phyloP scores from a whole-genome alignment of 768 basidiomycete species.

The Termitomyces sp. region DNA sequence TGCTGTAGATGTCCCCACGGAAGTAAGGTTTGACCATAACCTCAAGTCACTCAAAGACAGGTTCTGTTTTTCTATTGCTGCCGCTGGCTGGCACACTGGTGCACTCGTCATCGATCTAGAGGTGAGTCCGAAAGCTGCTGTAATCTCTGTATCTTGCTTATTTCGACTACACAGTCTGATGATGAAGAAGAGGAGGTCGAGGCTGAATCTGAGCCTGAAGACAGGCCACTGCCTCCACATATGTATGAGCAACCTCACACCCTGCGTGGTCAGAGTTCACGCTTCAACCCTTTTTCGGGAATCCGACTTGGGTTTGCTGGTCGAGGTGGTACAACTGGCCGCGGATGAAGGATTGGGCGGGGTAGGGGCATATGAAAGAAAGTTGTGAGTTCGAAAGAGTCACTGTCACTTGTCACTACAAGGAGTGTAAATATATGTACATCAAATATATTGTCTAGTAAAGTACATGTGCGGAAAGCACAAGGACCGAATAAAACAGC shows the following conservation, averaged over 20 bases:
- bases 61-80: slow-evolving; percentile 79
- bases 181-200: slow-evolving; percentile 26
- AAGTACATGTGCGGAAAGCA: slow-evolving; percentile 4
- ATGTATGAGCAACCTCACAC: slow-evolving; percentile 8
- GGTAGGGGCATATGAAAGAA: not conserved
- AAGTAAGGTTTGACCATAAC: slow-evolving; percentile 68
- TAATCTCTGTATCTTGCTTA: slow-evolving; percentile 1
- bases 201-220: slow-evolving; percentile 24
- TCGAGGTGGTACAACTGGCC: slow-evolving; percentile 30
- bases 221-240: slow-evolving; percentile 3
- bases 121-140: slow-evolving; percentile 31
- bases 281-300: slow-evolving; percentile 15
- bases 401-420: too few species aligned
- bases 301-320: slow-evolving; percentile 61
- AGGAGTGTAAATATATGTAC: too few species aligned
- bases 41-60: slow-evolving; percentile 42
- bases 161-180: slow-evolving; percentile 20
- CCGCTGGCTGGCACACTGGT: slow-evolving; percentile 90
- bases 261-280: slow-evolving; percentile 29
- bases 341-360: not conserved
- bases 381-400: not conserved
- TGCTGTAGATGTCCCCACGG: slow-evolving; percentile 52
- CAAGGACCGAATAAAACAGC: not conserved
- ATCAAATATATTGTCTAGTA: not conserved
- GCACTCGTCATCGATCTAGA: slow-evolving; percentile 84